phyloP scores from a whole-genome alignment of 179 eudicot genomes.

The Pouteria campechiana region DNA sequence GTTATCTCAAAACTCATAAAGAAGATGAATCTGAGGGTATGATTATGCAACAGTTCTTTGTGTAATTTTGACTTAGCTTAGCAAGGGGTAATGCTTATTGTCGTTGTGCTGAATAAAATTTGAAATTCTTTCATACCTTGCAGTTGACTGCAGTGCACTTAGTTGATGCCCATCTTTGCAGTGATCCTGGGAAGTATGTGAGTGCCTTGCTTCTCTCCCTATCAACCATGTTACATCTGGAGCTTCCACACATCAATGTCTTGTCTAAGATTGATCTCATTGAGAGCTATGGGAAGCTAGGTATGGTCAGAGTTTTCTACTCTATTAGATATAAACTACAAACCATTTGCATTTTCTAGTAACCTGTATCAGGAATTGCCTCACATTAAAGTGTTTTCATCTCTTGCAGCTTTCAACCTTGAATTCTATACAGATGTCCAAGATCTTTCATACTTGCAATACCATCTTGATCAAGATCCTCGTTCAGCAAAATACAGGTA shows the following conservation, averaged over 20 bases:
- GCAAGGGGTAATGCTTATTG: neutral
- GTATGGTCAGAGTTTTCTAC: conserved; percentile 16
- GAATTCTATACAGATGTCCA: conserved; percentile 89
- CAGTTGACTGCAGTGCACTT: conserved; percentile 94
- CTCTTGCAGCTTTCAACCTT: conserved; percentile 77
- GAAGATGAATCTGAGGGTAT: conserved; percentile 85
- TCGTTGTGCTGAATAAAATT: neutral
- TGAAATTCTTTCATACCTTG: conserved; percentile 10
- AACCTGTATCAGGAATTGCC: neutral
- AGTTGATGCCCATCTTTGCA: conserved; percentile 92
- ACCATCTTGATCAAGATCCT: conserved; percentile 77
- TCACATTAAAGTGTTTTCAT: conserved; percentile 3
- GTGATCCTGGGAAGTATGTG: conserved; percentile 88
- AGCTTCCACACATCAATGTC: conserved; percentile 95
- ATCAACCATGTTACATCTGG: conserved; percentile 94
- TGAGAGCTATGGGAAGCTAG: conserved; percentile 88
- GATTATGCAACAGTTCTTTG: conserved; percentile 1
- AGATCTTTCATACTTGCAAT: conserved; percentile 71
- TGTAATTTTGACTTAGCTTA: neutral
- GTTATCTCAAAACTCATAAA: conserved; percentile 63
- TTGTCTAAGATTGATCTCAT: conserved; percentile 91
- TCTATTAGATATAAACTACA: neutral
- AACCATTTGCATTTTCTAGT: neutral
- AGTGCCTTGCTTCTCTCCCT: conserved; percentile 87
- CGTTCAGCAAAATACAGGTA: conserved; percentile 86